phyloP scores from a whole-genome alignment of 176 grass and related monocot genomes.

The Paspalum notatum region DNA sequence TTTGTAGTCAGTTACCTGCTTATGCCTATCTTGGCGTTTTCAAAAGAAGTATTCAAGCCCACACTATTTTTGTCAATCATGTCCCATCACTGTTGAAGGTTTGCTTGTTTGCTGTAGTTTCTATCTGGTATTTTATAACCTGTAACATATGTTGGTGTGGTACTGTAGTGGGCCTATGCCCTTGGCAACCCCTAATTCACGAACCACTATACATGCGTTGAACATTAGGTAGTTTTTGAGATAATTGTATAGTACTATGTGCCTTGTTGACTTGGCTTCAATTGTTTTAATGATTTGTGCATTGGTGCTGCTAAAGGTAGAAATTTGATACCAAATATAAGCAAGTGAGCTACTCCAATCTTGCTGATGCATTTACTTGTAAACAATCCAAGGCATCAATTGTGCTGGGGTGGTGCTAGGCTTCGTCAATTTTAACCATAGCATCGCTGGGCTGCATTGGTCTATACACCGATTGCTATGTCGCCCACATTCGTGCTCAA shows the following conservation, averaged over 20 bases:
- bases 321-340: not conserved
- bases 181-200: slow-evolving; percentile 1
- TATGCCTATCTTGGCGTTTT: slow-evolving; percentile 1
- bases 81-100: not conserved
- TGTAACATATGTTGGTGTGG: not conserved
- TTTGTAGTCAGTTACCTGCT: slow-evolving; percentile 15
- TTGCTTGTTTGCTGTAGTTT: not conserved
- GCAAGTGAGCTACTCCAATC: not conserved
- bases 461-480: too few species aligned
- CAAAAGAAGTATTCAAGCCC: not conserved
- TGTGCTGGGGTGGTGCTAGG: too few species aligned
- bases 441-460: too few species aligned
- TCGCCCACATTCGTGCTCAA: too few species aligned
- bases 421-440: too few species aligned
- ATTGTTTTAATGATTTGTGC: not conserved
- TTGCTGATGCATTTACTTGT: too few species aligned
- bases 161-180: not conserved
- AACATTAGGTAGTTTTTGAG: slow-evolving; percentile 9
- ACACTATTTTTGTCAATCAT: not conserved
- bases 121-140: not conserved
- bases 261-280: slow-evolving; percentile 11
- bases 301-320: not conserved
- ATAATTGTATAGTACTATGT: not conserved
- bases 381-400: too few species aligned
- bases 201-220: not conserved